Percentiles rank a stretch among this genome's conserved stretches.
Evolutionary conservation across 495 filamentous ascomycete genomes (phyloP).

Genomic region (Lasiosphaeris hirsuta): DNA sequence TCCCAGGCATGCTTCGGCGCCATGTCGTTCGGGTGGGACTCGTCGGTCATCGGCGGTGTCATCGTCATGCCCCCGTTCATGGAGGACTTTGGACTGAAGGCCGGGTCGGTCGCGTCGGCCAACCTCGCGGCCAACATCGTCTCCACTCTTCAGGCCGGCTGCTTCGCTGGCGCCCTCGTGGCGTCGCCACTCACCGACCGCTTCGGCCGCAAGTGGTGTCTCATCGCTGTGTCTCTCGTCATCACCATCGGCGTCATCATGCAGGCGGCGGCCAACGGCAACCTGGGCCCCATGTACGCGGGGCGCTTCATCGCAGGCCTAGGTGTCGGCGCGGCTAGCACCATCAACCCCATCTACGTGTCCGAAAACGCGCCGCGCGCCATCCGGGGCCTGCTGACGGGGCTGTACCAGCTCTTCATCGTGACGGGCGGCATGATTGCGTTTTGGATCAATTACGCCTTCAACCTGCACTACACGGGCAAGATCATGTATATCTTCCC

Average conservation of each 20-base stretch:
- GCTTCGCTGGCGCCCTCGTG: conserved; percentile 43
- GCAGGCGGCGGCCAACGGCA: conserved; percentile 49
- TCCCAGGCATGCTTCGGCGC: conserved; percentile 69
- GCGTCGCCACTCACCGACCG: conserved; percentile 37
- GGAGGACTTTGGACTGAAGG: conserved; percentile 37
- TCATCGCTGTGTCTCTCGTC: conserved; percentile 54
- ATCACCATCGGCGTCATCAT: conserved; percentile 54
- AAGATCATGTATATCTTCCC: conserved; percentile 59
- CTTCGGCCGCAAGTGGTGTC: conserved; percentile 52
- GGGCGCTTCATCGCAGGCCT: conserved; percentile 61
- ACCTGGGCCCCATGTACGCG: conserved; percentile 55
- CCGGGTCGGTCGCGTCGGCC: conserved; percentile 26
- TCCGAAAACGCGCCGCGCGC: conserved; percentile 52
- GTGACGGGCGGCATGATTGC: conserved; percentile 54
- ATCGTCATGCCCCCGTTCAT: conserved; percentile 50
- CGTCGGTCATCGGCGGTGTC: conserved; percentile 65
- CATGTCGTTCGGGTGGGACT: conserved; percentile 67
- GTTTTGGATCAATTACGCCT: conserved; percentile 58
- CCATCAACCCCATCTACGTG: conserved; percentile 58
- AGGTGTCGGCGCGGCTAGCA: conserved; percentile 57
- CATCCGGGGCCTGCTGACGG: conserved; percentile 55
- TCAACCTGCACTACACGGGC: conserved; percentile 38
- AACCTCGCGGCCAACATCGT: conserved; percentile 48
- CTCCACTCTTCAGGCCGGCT: conserved; percentile 54
- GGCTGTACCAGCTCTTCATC: conserved; percentile 59